These are phyloP conservation scores for Tuctoria greenei DNA, from an alignment of 176 grass and related monocot species.

Conservation along the genomic window DNA sequence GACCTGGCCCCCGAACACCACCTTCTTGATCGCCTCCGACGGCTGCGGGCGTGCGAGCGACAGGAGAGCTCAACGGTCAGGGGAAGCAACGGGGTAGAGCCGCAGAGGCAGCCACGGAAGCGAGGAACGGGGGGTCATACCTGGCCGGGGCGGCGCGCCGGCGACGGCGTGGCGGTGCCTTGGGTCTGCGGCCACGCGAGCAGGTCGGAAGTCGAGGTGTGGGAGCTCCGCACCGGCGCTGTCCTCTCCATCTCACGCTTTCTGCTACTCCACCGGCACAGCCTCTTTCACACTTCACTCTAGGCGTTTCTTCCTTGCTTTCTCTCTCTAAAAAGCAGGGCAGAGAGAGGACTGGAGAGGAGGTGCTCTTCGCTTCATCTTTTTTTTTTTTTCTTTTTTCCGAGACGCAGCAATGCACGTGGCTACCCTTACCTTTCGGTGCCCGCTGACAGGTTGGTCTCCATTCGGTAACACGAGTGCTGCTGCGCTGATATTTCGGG, in stretches of 20 bases:
- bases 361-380: no score
- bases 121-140: constrained; percentile 9
- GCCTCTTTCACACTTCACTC: background rate
- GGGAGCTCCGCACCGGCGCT: constrained; percentile 81
- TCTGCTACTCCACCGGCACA: background rate
- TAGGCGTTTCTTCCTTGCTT: background rate
- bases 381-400: no score
- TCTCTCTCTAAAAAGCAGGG: constrained; percentile 28
- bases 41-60: constrained; percentile 56
- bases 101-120: background rate
- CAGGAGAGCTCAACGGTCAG: background rate
- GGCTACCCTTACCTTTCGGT: no score
- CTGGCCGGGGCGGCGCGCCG: constrained; percentile 63
- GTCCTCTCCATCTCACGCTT: constrained; percentile 61
- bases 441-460: no score
- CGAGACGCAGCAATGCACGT: no score
- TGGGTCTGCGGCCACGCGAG: constrained; percentile 58
- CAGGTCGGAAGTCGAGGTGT: constrained; percentile 77
- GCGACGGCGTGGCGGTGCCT: constrained; percentile 39
- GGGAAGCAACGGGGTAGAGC: background rate
- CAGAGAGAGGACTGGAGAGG: background rate
- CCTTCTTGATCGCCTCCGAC: constrained; percentile 80
- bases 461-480: no score
- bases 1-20: constrained; percentile 88
- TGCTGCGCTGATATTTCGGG: no score